Percentiles rank a stretch among this genome's conserved stretches.
Conservation (phyloP, 2,329 filamentous ascomycete genomes). For the Elsinoe arachidis region DNA sequence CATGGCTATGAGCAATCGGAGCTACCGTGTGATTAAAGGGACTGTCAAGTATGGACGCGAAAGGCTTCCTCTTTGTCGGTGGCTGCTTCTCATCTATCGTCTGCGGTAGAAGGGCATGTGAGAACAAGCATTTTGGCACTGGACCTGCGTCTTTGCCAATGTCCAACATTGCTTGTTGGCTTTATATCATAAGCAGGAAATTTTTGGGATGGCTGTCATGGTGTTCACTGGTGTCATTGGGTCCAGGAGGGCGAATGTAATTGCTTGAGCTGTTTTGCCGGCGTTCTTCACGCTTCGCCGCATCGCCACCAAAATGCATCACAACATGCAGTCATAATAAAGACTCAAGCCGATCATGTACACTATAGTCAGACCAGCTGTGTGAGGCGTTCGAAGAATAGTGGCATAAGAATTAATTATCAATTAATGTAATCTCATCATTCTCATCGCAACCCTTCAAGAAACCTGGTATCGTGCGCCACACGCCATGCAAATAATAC, state of each 20-base stretch:
- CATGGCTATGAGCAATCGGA: background rate
- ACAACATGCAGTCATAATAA: no score
- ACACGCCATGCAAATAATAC: background rate
- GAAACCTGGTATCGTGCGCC: background rate
- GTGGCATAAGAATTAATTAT: background rate
- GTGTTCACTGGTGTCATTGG: no score
- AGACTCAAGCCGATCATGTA: no score
- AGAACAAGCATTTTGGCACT: slow-evolving; percentile 60
- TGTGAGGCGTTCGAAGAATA: no score
- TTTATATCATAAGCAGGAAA: background rate
- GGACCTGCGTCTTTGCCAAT: slow-evolving; percentile 16
- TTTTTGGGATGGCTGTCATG: background rate
- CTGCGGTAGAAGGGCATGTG: slow-evolving; percentile 55
- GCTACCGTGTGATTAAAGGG: slow-evolving; percentile 58
- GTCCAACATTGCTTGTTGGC: slow-evolving; percentile 12
- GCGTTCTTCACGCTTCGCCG: no score
- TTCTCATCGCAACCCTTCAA: background rate
- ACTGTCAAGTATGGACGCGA: slow-evolving; percentile 57
- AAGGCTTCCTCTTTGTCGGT: slow-evolving; percentile 67
- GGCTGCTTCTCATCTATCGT: slow-evolving; percentile 64
- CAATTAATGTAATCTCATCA: no score
- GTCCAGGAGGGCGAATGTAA: no score
- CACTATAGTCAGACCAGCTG: no score
- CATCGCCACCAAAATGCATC: no score
- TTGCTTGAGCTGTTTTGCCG: no score